phyloP scores from a whole-genome alignment of 148 eudicot species.

The Chenopodium formosanum region DNA sequence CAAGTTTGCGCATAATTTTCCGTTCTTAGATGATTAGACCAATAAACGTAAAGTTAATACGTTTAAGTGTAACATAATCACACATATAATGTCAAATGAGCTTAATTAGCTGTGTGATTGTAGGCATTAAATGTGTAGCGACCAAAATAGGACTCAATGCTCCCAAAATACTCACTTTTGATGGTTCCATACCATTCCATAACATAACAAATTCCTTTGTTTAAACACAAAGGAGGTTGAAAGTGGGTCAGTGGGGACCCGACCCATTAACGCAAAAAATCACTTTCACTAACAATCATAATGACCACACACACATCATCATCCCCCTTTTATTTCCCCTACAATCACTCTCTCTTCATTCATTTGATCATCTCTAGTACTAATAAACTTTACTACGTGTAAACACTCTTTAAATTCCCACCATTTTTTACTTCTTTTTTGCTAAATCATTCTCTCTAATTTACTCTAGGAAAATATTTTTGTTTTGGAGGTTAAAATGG shows the following conservation, averaged over 20 bases:
- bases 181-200: background rate
- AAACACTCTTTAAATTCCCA: background rate
- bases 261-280: slow-evolving; percentile 5
- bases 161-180: background rate
- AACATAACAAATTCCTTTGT: background rate
- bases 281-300: slow-evolving; percentile 26
- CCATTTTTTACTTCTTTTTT: background rate
- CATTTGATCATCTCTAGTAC: background rate
- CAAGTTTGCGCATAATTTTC: too few relatives aligned
- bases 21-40: too few relatives aligned
- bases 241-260: slow-evolving; percentile 19
- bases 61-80: too few relatives aligned
- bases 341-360: background rate
- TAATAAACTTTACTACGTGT: background rate
- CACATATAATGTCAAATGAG: too few relatives aligned
- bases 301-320: slow-evolving; percentile 5
- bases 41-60: too few relatives aligned
- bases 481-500: background rate
- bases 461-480: too few relatives aligned
- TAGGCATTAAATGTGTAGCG: background rate
- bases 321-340: background rate
- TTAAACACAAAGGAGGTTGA: background rate
- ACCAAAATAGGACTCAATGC: background rate
- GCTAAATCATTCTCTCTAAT: background rate
- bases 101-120: too few relatives aligned